Conservation (phyloP, 2,329 filamentous ascomycete species). For the Immersiporthe knoxdaviesiana region DNA sequence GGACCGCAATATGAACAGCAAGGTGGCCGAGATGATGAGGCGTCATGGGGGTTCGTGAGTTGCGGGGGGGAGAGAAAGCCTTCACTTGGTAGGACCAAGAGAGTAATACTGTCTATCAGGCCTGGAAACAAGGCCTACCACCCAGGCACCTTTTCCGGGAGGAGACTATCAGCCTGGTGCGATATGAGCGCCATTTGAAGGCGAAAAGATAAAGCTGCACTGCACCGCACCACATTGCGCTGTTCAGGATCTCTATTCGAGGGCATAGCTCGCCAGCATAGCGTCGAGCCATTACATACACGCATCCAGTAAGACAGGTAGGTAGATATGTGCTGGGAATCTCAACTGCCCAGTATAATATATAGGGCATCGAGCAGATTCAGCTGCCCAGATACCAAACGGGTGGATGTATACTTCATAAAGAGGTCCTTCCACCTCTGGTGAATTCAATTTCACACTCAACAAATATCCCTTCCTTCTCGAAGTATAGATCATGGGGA, state of each 20-base stretch:
- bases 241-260: neutral
- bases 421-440: neutral
- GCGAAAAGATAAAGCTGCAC: neutral
- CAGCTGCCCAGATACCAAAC: neutral
- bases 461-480: neutral
- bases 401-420: neutral
- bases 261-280: too few relatives aligned
- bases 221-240: too few relatives aligned
- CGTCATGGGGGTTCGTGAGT: neutral
- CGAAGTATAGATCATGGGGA: neutral
- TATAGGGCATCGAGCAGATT: neutral
- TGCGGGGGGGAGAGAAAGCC: too few relatives aligned
- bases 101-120: neutral
- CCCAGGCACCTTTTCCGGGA: neutral
- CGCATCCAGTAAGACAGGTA: neutral
- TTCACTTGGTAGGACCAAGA: neutral
- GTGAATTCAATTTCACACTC: neutral
- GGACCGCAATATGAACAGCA: conserved; percentile 24
- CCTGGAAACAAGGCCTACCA: too few relatives aligned
- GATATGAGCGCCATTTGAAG: neutral
- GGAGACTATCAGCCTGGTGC: neutral
- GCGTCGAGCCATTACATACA: neutral
- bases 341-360: neutral
- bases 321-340: neutral
- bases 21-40: conserved; percentile 16